phyloP scores from a whole-genome alignment of 306 rosid species.

The Vigna nakashimae region DNA sequence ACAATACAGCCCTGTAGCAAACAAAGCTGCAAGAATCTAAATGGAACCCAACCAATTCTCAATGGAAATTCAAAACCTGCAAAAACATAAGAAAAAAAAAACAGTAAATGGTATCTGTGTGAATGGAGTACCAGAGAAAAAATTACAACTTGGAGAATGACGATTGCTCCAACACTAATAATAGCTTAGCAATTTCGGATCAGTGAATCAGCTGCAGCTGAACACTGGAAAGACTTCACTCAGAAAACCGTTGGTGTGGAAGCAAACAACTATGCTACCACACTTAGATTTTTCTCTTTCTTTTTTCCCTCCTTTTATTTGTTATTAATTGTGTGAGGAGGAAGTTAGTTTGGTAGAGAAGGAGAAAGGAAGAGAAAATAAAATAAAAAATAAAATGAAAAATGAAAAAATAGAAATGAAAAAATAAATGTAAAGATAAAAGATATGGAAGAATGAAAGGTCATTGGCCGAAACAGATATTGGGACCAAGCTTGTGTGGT shows the following conservation, averaged over 20 bases:
- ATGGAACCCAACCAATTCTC: conserved; percentile 23
- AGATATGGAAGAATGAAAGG: conserved; percentile 66
- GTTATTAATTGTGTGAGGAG: not conserved
- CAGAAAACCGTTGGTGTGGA: not conserved
- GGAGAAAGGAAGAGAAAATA: not conserved
- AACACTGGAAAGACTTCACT: conserved; percentile 38
- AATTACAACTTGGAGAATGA: conserved; percentile 20
- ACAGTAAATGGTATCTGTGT: conserved; percentile 3
- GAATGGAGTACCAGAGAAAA: conserved; percentile 49
- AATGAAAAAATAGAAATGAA: not conserved
- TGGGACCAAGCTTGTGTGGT: conserved; percentile 71
- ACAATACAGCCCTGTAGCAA: conserved; percentile 26
- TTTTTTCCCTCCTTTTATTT: not conserved
- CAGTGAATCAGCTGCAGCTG: conserved; percentile 35
- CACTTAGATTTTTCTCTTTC: conserved; percentile 27
- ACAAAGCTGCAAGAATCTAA: conserved; percentile 11
- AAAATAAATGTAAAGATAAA: conserved; percentile 38
- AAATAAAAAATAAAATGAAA: not conserved
- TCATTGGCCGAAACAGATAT: conserved; percentile 81
- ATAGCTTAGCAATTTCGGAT: not conserved
- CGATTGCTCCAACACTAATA: conserved; percentile 2
- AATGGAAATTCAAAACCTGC: conserved; percentile 14
- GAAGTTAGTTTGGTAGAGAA: not conserved
- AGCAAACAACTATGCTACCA: no score
- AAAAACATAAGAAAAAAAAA: not conserved